Evolutionary conservation across 1,139 yeast genomes (phyloP).

Genomic region (Torulaspora pretoriensis): DNA sequence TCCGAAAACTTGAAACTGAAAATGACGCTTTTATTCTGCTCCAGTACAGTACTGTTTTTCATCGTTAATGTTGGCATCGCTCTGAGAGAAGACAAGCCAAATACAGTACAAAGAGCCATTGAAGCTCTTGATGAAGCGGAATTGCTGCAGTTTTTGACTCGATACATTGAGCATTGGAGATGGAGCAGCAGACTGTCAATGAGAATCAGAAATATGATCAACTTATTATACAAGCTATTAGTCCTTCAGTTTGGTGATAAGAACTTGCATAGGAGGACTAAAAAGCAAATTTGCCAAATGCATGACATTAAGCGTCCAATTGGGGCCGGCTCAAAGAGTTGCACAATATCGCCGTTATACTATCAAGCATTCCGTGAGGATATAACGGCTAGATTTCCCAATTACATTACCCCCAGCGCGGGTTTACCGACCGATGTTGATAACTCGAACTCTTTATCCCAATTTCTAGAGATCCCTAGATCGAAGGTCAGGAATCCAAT

Average conservation of each 20-base stretch:
- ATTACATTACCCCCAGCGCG: conserved; percentile 50
- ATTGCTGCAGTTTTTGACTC: conserved; percentile 45
- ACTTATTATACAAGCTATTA: conserved; percentile 56
- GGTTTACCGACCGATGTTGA: conserved; percentile 45
- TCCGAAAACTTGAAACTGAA: conserved; percentile 19
- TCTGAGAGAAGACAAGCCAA: conserved; percentile 20
- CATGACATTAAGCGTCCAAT: conserved; percentile 43
- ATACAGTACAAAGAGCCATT: conserved; percentile 14
- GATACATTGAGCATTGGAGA: conserved; percentile 62
- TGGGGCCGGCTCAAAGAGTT: conserved; percentile 28
- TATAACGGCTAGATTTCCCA: conserved; percentile 68
- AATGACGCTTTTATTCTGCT: conserved; percentile 37
- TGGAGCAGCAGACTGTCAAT: conserved; percentile 45
- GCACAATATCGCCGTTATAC: conserved; percentile 70
- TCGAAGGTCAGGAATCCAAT: conserved; percentile 48
- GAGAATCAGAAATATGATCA: conserved; percentile 52
- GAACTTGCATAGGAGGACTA: conserved; percentile 43
- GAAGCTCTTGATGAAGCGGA: conserved; percentile 34
- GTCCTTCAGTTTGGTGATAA: conserved; percentile 64
- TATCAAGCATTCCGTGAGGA: conserved; percentile 77
- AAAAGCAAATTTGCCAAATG: conserved; percentile 45
- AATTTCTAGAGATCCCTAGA: conserved; percentile 56
- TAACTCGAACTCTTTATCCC: conserved; percentile 52
- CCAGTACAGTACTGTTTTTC: conserved; percentile 55
- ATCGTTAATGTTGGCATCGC: conserved; percentile 36